Evolutionary conservation across 371 early-diverging fungal genomes (phyloP).

Genomic region (Dinochytrium kinnereticum): DNA sequence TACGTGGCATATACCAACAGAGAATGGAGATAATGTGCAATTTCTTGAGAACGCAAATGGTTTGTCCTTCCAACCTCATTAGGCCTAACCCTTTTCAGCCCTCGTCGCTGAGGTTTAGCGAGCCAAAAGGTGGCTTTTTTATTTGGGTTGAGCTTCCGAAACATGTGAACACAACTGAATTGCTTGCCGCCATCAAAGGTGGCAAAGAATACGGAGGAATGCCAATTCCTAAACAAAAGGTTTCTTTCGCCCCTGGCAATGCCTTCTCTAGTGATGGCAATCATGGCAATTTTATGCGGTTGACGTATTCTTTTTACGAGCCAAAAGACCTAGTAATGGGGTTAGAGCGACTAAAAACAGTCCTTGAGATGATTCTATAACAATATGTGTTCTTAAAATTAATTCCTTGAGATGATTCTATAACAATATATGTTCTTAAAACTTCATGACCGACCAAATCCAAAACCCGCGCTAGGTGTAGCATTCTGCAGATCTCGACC

Average conservation of each 20-base stretch:
- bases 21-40: slow-evolving; percentile 28
- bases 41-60: slow-evolving; percentile 22
- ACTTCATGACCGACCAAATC: too few relatives aligned
- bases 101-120: slow-evolving; percentile 10
- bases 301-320: slow-evolving; percentile 40
- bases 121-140: slow-evolving; percentile 45
- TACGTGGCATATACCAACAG: slow-evolving; percentile 21
- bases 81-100: slow-evolving; percentile 15
- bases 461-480: too few relatives aligned
- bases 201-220: slow-evolving; percentile 26
- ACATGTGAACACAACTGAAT: slow-evolving; percentile 32
- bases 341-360: slow-evolving; percentile 20
- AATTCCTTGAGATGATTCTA: too few relatives aligned
- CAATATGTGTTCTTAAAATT: too few relatives aligned
- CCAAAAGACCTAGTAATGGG: slow-evolving; percentile 31
- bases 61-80: not conserved
- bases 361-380: too few relatives aligned
- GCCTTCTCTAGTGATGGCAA: slow-evolving; percentile 31
- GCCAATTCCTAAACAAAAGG: slow-evolving; percentile 20
- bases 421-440: too few relatives aligned
- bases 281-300: slow-evolving; percentile 32
- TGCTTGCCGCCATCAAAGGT: slow-evolving; percentile 20
- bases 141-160: slow-evolving; percentile 39
- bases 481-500: too few relatives aligned
- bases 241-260: slow-evolving; percentile 44